Evolutionary conservation across 495 filamentous ascomycete genomes (phyloP).

Genomic region (Lineolata rhizophorae): DNA sequence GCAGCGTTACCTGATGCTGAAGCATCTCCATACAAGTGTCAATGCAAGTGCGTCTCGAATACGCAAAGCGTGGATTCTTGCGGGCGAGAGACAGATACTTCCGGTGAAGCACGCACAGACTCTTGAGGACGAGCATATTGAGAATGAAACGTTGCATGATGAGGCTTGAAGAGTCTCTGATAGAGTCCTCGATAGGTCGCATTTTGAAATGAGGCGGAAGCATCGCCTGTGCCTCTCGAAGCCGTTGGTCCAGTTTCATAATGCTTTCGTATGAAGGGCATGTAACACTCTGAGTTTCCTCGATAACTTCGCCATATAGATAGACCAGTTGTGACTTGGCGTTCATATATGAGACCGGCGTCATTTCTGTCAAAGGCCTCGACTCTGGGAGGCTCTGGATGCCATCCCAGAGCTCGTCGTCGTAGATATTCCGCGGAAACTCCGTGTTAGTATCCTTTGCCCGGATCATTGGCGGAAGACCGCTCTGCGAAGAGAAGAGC

Average conservation of each 20-base stretch:
- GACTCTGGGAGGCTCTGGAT: constrained; percentile 55
- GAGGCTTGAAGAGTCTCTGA: constrained; percentile 49
- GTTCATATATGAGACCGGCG: constrained; percentile 76
- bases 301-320: constrained; percentile 37
- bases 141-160: constrained; percentile 67
- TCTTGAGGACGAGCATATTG: constrained; percentile 65
- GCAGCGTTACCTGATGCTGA: constrained; percentile 50
- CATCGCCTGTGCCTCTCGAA: constrained; percentile 43
- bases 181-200: constrained; percentile 46
- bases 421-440: constrained; percentile 71
- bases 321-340: constrained; percentile 46
- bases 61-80: constrained; percentile 50
- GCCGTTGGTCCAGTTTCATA: constrained; percentile 45
- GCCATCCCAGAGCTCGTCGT: constrained; percentile 76
- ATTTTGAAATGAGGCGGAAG: constrained; percentile 51
- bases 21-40: constrained; percentile 59
- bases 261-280: constrained; percentile 53
- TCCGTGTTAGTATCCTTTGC: constrained; percentile 64
- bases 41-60: constrained; percentile 64
- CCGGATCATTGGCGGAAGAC: constrained; percentile 76
- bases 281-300: constrained; percentile 25
- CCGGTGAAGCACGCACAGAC: constrained; percentile 63
- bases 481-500: constrained; percentile 76
- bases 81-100: constrained; percentile 54
- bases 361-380: constrained; percentile 53